phyloP scores from a whole-genome alignment of 1,139 yeast genomes.

The Diutina catenulata region DNA sequence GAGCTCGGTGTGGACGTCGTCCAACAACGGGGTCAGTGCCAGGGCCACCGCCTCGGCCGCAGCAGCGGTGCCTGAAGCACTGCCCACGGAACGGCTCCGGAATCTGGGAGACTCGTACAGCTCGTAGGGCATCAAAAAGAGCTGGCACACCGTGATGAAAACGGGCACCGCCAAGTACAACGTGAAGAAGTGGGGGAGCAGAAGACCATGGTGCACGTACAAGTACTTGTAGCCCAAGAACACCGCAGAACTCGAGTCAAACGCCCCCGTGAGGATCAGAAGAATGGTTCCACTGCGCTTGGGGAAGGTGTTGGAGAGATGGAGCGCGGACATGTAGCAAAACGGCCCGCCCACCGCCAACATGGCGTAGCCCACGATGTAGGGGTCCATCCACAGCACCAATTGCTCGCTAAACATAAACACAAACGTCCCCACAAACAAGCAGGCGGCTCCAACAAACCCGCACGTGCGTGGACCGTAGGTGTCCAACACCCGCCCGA shows the following conservation, averaged over 20 bases:
- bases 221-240: constrained; percentile 55
- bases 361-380: constrained; percentile 50
- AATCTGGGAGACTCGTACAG: constrained; percentile 52
- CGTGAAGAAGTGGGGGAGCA: constrained; percentile 47
- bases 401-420: constrained; percentile 26
- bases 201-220: constrained; percentile 29
- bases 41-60: constrained; percentile 8
- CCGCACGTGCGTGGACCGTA: constrained; percentile 78
- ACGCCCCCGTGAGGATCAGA: constrained; percentile 66
- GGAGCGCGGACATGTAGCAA: constrained; percentile 71
- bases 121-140: constrained; percentile 65
- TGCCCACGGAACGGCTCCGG: too few species aligned
- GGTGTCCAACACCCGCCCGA: constrained; percentile 65
- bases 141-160: constrained; percentile 62
- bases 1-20: constrained; percentile 6
- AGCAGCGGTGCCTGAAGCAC: constrained; percentile 15
- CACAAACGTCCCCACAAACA: constrained; percentile 40
- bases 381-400: constrained; percentile 37
- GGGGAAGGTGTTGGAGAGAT: constrained; percentile 65
- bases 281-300: constrained; percentile 56
- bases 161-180: constrained; percentile 60
- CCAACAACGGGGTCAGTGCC: constrained; percentile 14
- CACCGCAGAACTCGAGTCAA: constrained; percentile 68
- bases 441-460: constrained; percentile 51
- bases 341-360: constrained; percentile 78